Conservation (phyloP, 1,139 yeast genomes). For the Petasospora rhodanensis region DNA sequence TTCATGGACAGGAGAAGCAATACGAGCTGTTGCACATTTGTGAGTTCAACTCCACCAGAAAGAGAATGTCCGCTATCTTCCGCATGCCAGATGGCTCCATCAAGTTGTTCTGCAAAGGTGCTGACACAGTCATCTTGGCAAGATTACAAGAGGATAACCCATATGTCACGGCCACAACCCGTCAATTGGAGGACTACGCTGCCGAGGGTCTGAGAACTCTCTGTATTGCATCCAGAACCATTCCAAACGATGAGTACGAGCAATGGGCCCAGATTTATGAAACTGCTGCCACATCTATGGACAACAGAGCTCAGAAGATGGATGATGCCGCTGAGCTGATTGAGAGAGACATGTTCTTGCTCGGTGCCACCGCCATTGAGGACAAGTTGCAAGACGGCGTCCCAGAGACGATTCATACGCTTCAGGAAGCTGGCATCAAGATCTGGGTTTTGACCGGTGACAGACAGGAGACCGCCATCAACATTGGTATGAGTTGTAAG, state of each 20-base stretch:
- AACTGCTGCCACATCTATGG: slow-evolving; percentile 78
- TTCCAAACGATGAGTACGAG: slow-evolving; percentile 73
- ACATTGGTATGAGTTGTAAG: slow-evolving; percentile 97
- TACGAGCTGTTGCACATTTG: slow-evolving; percentile 86
- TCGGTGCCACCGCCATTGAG: slow-evolving; percentile 98
- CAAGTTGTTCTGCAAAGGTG: slow-evolving; percentile 91
- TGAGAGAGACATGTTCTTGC: slow-evolving; percentile 69
- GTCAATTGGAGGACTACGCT: slow-evolving; percentile 94
- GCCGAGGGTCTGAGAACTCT: slow-evolving; percentile 93
- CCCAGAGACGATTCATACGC: slow-evolving; percentile 91
- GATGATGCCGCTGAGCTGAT: slow-evolving; percentile 85
- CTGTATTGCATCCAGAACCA: slow-evolving; percentile 82
- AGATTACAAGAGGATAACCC: slow-evolving; percentile 74
- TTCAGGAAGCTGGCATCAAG: slow-evolving; percentile 95
- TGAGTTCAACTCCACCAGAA: slow-evolving; percentile 95
- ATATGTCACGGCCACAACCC: slow-evolving; percentile 73
- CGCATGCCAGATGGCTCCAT: slow-evolving; percentile 93
- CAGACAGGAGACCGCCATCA: slow-evolving; percentile 98
- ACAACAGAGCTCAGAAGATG: slow-evolving; percentile 66
- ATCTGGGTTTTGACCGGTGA: slow-evolving; percentile 99
- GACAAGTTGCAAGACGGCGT: slow-evolving; percentile 98
- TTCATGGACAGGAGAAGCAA: slow-evolving; percentile 36
- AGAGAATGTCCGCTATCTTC: slow-evolving; percentile 94
- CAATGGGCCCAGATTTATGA: slow-evolving; percentile 59
- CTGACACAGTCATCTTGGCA: slow-evolving; percentile 92